These are phyloP conservation scores for Pseudonitzschia multistriata DNA, from an alignment of 108 stramenopile genomes.

Conservation along the genomic window DNA sequence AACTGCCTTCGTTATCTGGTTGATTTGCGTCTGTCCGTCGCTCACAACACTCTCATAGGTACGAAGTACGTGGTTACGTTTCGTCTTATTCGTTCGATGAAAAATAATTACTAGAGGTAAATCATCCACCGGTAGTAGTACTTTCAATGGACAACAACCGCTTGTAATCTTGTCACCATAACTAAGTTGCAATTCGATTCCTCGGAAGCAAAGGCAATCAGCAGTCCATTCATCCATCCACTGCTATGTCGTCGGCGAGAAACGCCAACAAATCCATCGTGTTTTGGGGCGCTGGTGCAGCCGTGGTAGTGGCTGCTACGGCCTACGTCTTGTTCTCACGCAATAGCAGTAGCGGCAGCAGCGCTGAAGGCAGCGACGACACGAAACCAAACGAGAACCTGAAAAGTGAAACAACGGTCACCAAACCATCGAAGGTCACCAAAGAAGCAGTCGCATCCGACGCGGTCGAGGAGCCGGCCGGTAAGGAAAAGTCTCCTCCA, in stretches of 20 bases:
- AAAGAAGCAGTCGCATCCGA: not conserved
- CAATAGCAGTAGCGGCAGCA: not conserved
- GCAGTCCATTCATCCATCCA: too few relatives aligned
- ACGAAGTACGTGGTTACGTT: too few relatives aligned
- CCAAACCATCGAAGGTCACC: not conserved
- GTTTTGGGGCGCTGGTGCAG: not conserved
- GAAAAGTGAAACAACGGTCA: not conserved
- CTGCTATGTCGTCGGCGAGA: not conserved
- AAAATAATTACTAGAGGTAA: too few relatives aligned
- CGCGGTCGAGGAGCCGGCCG: not conserved
- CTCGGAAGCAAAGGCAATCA: too few relatives aligned
- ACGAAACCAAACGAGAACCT: not conserved
- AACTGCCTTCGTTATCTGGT: too few relatives aligned
- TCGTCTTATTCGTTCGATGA: too few relatives aligned
- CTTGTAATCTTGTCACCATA: too few relatives aligned
- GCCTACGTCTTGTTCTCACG: not conserved
- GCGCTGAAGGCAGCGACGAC: not conserved
- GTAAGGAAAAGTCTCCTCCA: not conserved
- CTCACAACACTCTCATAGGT: too few relatives aligned
- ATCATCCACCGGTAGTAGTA: too few relatives aligned
- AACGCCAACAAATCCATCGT: not conserved
- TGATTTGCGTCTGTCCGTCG: too few relatives aligned
- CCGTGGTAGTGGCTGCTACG: not conserved
- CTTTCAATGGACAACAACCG: too few relatives aligned
- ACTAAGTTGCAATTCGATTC: too few relatives aligned